Evolutionary conservation across 2,329 filamentous ascomycete species (phyloP).

Genomic region (Phoma sp.): DNA sequence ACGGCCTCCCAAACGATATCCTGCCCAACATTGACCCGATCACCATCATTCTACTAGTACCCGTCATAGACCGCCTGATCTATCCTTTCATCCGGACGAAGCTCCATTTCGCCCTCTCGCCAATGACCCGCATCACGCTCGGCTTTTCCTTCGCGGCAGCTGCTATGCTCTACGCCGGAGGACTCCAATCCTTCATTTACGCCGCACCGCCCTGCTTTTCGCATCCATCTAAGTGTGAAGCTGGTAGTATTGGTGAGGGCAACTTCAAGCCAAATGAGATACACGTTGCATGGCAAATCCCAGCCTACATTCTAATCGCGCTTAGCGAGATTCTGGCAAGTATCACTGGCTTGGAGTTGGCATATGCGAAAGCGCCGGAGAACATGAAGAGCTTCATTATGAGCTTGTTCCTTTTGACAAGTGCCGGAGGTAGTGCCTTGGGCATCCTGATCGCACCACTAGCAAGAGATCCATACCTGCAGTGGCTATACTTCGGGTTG

Average conservation of each 20-base stretch:
- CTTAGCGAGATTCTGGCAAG: slow-evolving; percentile 55
- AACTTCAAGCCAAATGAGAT: slow-evolving; percentile 50
- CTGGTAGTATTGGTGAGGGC: slow-evolving; percentile 35
- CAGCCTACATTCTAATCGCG: slow-evolving; percentile 55
- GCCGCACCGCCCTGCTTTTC: slow-evolving; percentile 59
- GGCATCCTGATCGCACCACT: slow-evolving; percentile 67
- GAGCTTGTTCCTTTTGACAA: slow-evolving; percentile 66
- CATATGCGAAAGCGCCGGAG: slow-evolving; percentile 55
- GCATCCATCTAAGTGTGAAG: slow-evolving; percentile 48
- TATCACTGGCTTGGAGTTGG: slow-evolving; percentile 57
- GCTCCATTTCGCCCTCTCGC: slow-evolving; percentile 50
- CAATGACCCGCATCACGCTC: slow-evolving; percentile 61
- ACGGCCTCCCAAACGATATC: slow-evolving; percentile 57
- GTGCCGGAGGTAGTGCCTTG: slow-evolving; percentile 64
- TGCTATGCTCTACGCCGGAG: slow-evolving; percentile 62
- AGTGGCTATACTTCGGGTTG: slow-evolving; percentile 71
- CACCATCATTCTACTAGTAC: slow-evolving; percentile 55
- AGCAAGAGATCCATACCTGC: slow-evolving; percentile 67
- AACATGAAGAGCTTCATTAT: slow-evolving; percentile 58
- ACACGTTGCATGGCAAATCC: slow-evolving; percentile 54
- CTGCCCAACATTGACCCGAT: slow-evolving; percentile 58
- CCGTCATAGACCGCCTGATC: slow-evolving; percentile 53
- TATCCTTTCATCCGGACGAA: slow-evolving; percentile 54
- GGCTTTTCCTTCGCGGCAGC: slow-evolving; percentile 61
- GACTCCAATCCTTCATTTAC: slow-evolving; percentile 65